Percentiles rank a stretch among this genome's conserved stretches.
These are phyloP conservation scores for Aquilaria sinensis DNA, from an alignment of 345 rosid genomes.

Conservation along the genomic window DNA sequence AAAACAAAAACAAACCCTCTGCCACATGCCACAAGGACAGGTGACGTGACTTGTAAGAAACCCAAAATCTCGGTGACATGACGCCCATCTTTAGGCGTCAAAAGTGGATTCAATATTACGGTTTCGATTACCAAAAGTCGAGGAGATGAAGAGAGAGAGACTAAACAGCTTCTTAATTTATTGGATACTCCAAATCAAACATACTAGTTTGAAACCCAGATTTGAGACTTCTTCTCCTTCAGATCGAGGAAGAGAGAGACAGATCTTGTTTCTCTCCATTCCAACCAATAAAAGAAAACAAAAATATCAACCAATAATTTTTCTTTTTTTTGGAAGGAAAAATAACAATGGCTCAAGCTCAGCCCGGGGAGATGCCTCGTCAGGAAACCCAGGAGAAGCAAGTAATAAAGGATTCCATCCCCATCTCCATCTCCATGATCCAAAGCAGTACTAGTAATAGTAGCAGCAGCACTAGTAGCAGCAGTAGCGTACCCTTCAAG, in stretches of 20 bases:
- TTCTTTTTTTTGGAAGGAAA: too few species aligned
- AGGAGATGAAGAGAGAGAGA: slow-evolving; percentile 22
- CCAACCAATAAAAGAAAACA: not conserved
- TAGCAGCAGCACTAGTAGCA: slow-evolving; percentile 13
- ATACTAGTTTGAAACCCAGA: too few species aligned
- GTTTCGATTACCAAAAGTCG: slow-evolving; percentile 37
- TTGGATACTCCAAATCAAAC: too few species aligned
- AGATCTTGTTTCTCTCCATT: not conserved
- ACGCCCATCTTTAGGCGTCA: slow-evolving; percentile 27
- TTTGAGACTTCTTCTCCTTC: too few species aligned
- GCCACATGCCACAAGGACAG: too few species aligned
- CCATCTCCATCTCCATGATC: too few species aligned
- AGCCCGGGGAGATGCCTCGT: slow-evolving; percentile 2
- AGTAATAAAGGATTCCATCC: slow-evolving; percentile 20
- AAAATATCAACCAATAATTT: too few species aligned
- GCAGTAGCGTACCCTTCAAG: slow-evolving; percentile 46
- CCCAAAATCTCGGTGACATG: too few species aligned
- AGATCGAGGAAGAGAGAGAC: not conserved
- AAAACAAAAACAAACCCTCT: too few species aligned
- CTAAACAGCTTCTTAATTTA: too few species aligned
- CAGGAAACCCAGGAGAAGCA: slow-evolving; percentile 13
- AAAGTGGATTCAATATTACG: slow-evolving; percentile 37
- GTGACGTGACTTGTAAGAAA: too few species aligned
- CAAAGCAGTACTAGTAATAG: not conserved
- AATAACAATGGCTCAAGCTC: too few species aligned